Conservation (phyloP, 257 asterid genomes). For the Solanum sejunctum region DNA sequence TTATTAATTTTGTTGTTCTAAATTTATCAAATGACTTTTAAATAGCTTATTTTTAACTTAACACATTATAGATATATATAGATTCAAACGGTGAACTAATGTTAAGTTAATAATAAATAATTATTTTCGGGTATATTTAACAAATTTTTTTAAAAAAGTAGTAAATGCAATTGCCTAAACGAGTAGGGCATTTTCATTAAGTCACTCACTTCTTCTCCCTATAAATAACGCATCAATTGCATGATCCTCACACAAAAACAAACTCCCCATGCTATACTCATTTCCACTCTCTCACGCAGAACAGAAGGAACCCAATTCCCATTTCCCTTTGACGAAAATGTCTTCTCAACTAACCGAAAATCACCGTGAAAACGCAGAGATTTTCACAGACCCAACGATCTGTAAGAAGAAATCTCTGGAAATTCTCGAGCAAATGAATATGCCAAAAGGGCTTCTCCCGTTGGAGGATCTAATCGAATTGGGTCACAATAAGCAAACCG, state of each 20-base stretch:
- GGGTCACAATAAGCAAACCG: slow-evolving; percentile 41
- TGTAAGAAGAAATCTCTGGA: slow-evolving; percentile 55
- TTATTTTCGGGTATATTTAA: no score
- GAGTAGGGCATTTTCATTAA: neutral
- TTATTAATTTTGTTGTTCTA: no score
- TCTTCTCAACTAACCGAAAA: no score
- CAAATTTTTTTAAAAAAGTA: no score
- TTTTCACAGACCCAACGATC: neutral
- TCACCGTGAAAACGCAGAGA: no score
- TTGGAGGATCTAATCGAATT: slow-evolving; percentile 48
- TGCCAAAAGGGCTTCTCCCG: slow-evolving; percentile 71
- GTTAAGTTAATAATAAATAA: no score
- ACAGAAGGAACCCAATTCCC: neutral
- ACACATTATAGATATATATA: no score
- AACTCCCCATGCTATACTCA: neutral
- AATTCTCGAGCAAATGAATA: slow-evolving; percentile 39
- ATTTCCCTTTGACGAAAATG: no score
- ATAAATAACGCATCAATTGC: neutral
- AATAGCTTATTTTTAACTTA: no score
- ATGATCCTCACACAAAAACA: neutral
- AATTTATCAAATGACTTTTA: no score
- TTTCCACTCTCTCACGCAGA: neutral
- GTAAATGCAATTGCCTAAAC: no score
- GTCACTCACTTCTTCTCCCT: neutral
- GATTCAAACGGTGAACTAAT: no score